Base-by-base conservation (phyloP, 495 filamentous ascomycete genomes). In the Umbilicaria muhlenbergii region DNA sequence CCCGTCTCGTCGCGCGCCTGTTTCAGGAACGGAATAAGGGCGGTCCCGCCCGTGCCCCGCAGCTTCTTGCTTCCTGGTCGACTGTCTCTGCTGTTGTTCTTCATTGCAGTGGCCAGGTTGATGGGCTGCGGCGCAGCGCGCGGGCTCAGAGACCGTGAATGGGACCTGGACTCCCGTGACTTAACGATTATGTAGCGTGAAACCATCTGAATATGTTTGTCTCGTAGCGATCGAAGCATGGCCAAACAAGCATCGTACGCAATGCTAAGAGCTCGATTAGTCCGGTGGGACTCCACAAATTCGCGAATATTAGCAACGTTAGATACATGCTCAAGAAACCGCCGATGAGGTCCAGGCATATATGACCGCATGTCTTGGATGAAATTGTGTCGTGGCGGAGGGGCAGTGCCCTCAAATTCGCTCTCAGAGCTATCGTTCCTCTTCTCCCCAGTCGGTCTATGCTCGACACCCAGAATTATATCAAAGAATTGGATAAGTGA, bases 401-500 rank as follows among this genome's bases (percentile, higher is more conserved):
- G 65, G 5, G 70, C 63, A 10, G 66, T 64, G 3, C 71, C 72
- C 34, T 75, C 69, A 12, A 66, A 58, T 33, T 69, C 65, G 32
- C 59, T 59, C 24, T 69, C 68, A 0, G 66, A 59, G 31, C 47
- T 49, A 50, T 42, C 21, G 42, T 41, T 46, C 34, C 53, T 55
- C 52, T 72, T 75, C 34, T 82, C 76, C 12, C 91, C 91, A 0
- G 91, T 98, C 1, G 92, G 88, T 4, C 84, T 75, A 57, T 98
- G 91, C 51, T 93, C 83, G 12, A 98, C 68, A 6, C 87, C 87
- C 7, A 98, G 70, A n/a, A 86, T 72, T 34, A 94, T 71, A 55
- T 98, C 91, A 58, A 94, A 85, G 64, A 95, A 91, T 57, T 94
- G 89, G 47, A 98, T 86, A 14, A 96, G 62, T 5, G 86, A 93